These are phyloP conservation scores for Mortierella polycephala DNA, from an alignment of 371 early-diverging fungal genomes.

Conservation along the genomic window DNA sequence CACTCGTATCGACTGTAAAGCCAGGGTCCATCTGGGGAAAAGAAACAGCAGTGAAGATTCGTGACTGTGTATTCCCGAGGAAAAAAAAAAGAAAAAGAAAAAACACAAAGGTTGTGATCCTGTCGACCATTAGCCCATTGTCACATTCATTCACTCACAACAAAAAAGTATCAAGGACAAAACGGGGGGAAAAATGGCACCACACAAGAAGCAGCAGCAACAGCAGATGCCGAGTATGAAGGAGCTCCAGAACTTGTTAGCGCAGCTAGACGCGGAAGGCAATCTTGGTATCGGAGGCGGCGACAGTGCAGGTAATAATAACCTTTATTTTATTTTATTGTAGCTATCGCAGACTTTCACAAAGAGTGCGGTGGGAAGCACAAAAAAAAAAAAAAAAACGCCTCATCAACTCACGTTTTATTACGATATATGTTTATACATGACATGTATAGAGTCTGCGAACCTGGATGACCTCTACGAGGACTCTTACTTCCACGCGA, in stretches of 20 bases:
- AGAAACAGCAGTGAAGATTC: no score
- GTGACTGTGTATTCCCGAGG: no score
- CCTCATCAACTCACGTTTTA: not conserved
- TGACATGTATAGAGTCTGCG: conserved; percentile 20
- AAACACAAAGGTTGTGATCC: no score
- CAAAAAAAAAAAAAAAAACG: not conserved
- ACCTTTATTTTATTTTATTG: no score
- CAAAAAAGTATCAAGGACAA: no score
- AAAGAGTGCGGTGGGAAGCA: not conserved
- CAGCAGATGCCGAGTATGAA: conserved; percentile 49
- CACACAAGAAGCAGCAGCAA: conserved; percentile 17
- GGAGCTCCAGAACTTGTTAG: conserved; percentile 41
- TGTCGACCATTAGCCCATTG: no score
- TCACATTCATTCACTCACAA: no score
- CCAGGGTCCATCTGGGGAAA: no score
- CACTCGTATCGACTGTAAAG: no score
- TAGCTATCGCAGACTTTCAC: no score
- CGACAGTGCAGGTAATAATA: conserved; percentile 3
- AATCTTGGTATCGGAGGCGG: conserved; percentile 36
- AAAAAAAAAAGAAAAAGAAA: no score
- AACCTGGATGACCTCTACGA: conserved; percentile 50
- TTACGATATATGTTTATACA: not conserved
- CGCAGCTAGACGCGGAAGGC: conserved; percentile 39
- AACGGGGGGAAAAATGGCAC: conserved; percentile 27
- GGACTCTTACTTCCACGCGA: conserved; percentile 44